phyloP scores from a whole-genome alignment of 163 green algal species.

The Picocystis sp. region DNA sequence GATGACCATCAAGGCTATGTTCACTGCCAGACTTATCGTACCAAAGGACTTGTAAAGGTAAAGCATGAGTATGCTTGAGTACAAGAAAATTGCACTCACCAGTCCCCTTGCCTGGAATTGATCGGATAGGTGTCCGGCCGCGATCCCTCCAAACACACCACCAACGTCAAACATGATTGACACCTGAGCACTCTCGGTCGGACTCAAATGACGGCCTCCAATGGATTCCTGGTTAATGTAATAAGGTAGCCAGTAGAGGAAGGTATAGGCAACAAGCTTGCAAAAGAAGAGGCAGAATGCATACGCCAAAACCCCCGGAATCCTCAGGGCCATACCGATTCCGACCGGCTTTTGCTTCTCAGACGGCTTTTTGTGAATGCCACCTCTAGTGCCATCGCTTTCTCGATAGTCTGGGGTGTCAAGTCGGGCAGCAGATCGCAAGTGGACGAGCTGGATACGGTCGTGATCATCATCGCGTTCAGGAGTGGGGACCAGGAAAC shows the following conservation, averaged over 20 bases:
- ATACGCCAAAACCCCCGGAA: slow-evolving; percentile 73
- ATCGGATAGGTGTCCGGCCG: slow-evolving; percentile 73
- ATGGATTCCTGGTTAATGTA: slow-evolving; percentile 71
- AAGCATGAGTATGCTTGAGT: slow-evolving; percentile 52
- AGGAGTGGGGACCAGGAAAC: slow-evolving; percentile 41
- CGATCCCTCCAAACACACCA: slow-evolving; percentile 66
- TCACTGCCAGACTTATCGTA: slow-evolving; percentile 34
- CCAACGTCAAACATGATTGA: slow-evolving; percentile 85
- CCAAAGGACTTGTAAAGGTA: slow-evolving; percentile 64
- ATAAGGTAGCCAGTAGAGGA: slow-evolving; percentile 92
- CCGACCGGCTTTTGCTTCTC: too few relatives aligned
- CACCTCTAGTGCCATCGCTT: too few relatives aligned
- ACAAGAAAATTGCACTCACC: slow-evolving; percentile 57
- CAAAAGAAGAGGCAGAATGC: slow-evolving; percentile 85
- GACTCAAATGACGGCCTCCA: slow-evolving; percentile 18
- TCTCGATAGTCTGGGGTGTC: too few relatives aligned
- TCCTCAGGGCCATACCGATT: slow-evolving; percentile 21
- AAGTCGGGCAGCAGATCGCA: too few relatives aligned
- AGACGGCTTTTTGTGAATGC: too few relatives aligned
- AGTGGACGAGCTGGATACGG: too few relatives aligned
- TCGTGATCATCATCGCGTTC: too few relatives aligned
- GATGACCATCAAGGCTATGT: slow-evolving; percentile 65
- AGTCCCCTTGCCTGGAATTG: slow-evolving; percentile 37
- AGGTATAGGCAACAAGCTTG: slow-evolving; percentile 93
- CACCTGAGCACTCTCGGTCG: slow-evolving; percentile 51